Conservation (phyloP, 129 eudicot species). For the Tagetes erecta region DNA sequence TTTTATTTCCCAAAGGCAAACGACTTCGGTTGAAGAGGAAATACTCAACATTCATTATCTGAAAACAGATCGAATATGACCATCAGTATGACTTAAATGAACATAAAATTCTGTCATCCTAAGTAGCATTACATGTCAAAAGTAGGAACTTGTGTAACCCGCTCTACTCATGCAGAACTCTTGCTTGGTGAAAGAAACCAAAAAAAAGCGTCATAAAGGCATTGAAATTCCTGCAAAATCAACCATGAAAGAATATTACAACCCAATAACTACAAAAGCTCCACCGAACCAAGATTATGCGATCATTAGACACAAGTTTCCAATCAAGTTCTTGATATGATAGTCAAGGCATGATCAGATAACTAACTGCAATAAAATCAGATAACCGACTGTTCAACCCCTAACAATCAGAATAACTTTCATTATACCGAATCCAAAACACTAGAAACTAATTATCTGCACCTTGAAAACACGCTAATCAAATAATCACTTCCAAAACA, state of each 20-base stretch:
- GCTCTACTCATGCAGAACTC: not conserved
- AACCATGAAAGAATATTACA: constrained; percentile 12
- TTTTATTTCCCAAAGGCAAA: constrained; percentile 25
- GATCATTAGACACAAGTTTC: not conserved
- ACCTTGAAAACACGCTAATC: not conserved
- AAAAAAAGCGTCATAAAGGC: constrained; percentile 46
- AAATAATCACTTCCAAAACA: not conserved
- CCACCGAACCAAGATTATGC: not conserved
- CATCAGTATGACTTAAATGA: constrained; percentile 14
- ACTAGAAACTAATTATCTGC: not conserved
- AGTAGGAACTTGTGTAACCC: constrained; percentile 18
- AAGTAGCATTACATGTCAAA: constrained; percentile 35
- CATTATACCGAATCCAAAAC: not conserved
- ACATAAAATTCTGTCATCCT: not conserved
- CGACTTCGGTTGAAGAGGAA: not conserved
- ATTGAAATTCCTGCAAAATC: constrained; percentile 52
- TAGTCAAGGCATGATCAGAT: not conserved
- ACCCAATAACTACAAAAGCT: not conserved
- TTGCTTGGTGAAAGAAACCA: constrained; percentile 10
- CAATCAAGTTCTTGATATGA: not conserved
- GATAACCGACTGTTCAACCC: not conserved
- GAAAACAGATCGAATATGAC: constrained; percentile 17
- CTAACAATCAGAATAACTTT: not conserved
- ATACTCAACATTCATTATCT: constrained; percentile 2
- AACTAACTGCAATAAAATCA: not conserved